phyloP scores from a whole-genome alignment of 2,329 filamentous ascomycete genomes.

The Calonectria pseudoreteaudii region DNA sequence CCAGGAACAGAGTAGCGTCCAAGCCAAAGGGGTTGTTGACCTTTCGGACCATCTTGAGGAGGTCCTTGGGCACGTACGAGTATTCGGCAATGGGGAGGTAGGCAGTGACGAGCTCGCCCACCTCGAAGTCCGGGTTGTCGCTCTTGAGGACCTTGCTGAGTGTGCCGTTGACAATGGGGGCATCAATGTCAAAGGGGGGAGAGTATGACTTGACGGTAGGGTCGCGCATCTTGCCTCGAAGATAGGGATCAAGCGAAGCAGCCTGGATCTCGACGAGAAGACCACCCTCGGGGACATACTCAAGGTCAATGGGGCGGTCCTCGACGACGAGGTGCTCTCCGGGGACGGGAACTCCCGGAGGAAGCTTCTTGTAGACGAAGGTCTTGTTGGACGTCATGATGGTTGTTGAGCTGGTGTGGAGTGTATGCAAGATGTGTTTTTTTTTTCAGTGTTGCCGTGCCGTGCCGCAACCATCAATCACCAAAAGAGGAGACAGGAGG shows the following conservation, averaged over 20 bases:
- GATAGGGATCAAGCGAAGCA: constrained; percentile 86
- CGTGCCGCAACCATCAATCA: neutral
- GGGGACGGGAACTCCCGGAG: constrained; percentile 73
- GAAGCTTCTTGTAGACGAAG: constrained; percentile 78
- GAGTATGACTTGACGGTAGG: constrained; percentile 71
- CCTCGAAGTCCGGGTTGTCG: constrained; percentile 69
- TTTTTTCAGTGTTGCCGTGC: neutral
- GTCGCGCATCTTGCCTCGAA: constrained; percentile 82
- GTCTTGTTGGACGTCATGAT: constrained; percentile 72
- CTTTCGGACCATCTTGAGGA: constrained; percentile 59
- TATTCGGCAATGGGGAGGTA: constrained; percentile 77
- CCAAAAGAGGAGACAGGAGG: neutral
- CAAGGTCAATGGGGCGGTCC: constrained; percentile 73
- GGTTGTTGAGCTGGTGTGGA: neutral
- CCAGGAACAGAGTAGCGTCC: constrained; percentile 76
- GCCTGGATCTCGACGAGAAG: constrained; percentile 79
- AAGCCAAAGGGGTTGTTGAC: constrained; percentile 78
- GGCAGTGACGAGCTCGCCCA: constrained; percentile 75
- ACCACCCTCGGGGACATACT: constrained; percentile 68
- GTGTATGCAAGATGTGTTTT: neutral
- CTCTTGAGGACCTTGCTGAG: constrained; percentile 80
- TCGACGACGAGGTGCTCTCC: constrained; percentile 80
- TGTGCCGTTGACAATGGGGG: constrained; percentile 72
- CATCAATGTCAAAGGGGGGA: constrained; percentile 64
- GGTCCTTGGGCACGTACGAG: constrained; percentile 60